phyloP scores from a whole-genome alignment of 163 green algal species.

The Scenedesmus sp. region DNA sequence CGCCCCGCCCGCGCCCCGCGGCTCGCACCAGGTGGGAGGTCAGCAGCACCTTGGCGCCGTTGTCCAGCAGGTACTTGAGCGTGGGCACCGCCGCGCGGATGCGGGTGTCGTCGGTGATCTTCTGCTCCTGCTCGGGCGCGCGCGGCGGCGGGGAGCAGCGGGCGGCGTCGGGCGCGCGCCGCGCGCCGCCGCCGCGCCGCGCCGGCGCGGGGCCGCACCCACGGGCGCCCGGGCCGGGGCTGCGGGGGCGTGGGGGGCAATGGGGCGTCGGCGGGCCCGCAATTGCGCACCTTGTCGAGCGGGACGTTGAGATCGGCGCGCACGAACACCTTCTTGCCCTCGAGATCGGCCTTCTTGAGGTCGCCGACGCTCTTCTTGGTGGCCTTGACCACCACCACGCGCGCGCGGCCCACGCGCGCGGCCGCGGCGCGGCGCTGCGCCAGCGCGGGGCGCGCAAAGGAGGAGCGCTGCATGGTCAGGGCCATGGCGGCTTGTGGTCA shows the following conservation, averaged over 20 bases:
- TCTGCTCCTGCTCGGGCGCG: conserved; percentile 55
- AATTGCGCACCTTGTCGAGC: conserved; percentile 69
- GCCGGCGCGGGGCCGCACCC: too few relatives aligned
- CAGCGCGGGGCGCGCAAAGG: conserved; percentile 1
- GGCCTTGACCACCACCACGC: conserved; percentile 50
- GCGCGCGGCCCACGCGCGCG: too few relatives aligned
- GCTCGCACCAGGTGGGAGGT: conserved; percentile 90
- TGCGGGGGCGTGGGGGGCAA: too few relatives aligned
- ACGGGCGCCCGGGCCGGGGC: too few relatives aligned
- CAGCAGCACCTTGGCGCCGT: conserved; percentile 97
- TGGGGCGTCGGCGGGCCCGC: too few relatives aligned
- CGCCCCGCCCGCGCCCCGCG: too few relatives aligned
- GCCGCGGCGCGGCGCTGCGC: too few relatives aligned
- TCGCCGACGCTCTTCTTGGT: conserved; percentile 91
- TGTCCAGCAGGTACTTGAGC: conserved; percentile 97
- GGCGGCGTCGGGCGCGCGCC: too few relatives aligned
- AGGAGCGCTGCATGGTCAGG: conserved; percentile 13
- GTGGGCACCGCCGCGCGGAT: conserved; percentile 97
- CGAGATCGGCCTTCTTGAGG: conserved; percentile 89
- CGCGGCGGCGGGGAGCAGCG: too few relatives aligned
- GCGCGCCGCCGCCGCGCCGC: too few relatives aligned
- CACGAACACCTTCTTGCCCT: conserved; percentile 83
- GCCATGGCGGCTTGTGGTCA: conserved; percentile 14
- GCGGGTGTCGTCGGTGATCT: conserved; percentile 99
- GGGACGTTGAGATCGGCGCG: conserved; percentile 93